phyloP scores from a whole-genome alignment of 139 green algal species.

The Tetradesmus lagerheimii region DNA sequence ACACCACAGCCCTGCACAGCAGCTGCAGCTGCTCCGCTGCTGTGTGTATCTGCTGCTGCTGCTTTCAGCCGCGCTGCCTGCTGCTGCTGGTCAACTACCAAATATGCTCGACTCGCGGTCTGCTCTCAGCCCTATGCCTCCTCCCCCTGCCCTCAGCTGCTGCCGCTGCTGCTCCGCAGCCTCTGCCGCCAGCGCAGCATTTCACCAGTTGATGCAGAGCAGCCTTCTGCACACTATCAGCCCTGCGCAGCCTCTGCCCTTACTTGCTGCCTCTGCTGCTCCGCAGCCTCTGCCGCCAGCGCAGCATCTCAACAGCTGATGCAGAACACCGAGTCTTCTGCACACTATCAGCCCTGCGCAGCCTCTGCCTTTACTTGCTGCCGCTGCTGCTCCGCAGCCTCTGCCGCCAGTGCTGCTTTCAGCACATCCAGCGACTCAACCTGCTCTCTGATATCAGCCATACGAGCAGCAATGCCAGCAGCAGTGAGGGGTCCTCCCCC shows the following conservation, averaged over 20 bases:
- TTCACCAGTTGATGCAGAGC: background rate
- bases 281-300: background rate
- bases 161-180: conserved; percentile 3
- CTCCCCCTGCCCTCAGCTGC: background rate
- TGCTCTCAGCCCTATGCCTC: too few relatives aligned
- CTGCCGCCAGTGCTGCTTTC: background rate
- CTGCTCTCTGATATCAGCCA: conserved; percentile 27
- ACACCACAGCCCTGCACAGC: background rate
- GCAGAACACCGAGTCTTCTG: too few relatives aligned
- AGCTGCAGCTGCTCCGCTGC: background rate
- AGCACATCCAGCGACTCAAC: conserved; percentile 19
- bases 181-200: background rate
- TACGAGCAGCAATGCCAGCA: background rate
- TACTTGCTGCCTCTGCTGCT: conserved; percentile 24
- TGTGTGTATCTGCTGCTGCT: background rate
- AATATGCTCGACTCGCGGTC: too few relatives aligned
- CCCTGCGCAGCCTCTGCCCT: background rate
- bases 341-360: too few relatives aligned
- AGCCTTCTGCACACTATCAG: background rate
- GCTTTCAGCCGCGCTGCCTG: too few relatives aligned
- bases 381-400: conserved; percentile 16
- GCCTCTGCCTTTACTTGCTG: background rate
- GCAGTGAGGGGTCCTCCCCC: background rate
- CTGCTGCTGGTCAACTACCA: too few relatives aligned
- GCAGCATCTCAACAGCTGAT: too few relatives aligned